A percentile compares a stretch with the other conserved stretches of the same genome.
Conservation (phyloP, 805 yeast species). For the Myxozyma geophila region DNA sequence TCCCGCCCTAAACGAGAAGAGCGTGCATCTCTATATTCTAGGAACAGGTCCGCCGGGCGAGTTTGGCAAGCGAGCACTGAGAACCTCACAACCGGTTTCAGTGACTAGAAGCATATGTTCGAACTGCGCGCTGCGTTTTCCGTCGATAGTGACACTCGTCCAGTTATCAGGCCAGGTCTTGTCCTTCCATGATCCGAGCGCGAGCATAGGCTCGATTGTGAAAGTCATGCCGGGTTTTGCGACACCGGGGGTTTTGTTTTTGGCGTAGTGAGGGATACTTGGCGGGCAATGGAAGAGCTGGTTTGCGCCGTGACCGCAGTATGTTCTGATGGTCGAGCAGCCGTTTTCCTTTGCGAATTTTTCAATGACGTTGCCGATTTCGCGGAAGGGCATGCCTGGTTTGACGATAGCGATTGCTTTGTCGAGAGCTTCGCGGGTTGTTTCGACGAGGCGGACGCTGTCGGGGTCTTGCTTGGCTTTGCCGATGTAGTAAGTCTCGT, state of each 20-base stretch:
- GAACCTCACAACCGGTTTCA: constrained; percentile 88
- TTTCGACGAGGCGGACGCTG: constrained; percentile 86
- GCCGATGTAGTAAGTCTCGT: constrained; percentile 96
- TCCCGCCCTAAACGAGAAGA: no score
- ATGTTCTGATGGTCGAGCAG: constrained; percentile 86
- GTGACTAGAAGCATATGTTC: constrained; percentile 93
- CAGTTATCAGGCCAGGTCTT: constrained; percentile 95
- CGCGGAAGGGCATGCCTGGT: constrained; percentile 89
- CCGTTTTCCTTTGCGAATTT: constrained; percentile 76
- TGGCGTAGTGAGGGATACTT: constrained; percentile 90
- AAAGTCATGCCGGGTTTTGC: constrained; percentile 96
- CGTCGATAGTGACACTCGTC: constrained; percentile 93
- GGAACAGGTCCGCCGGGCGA: constrained; percentile 88
- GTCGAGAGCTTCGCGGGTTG: constrained; percentile 85
- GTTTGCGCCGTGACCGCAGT: constrained; percentile 93
- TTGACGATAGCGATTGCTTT: constrained; percentile 81
- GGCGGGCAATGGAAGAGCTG: constrained; percentile 89
- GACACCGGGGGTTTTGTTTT: constrained; percentile 89
- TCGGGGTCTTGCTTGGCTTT: constrained; percentile 80
- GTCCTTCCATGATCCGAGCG: constrained; percentile 80
- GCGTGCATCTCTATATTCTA: neutral
- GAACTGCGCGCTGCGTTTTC: constrained; percentile 88
- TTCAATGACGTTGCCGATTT: constrained; percentile 86
- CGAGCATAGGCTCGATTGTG: constrained; percentile 97
- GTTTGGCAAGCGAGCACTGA: constrained; percentile 75